Evolutionary conservation across 1,284 basidiomycete species (phyloP).

Genomic region (Tranzscheliella williamsii): DNA sequence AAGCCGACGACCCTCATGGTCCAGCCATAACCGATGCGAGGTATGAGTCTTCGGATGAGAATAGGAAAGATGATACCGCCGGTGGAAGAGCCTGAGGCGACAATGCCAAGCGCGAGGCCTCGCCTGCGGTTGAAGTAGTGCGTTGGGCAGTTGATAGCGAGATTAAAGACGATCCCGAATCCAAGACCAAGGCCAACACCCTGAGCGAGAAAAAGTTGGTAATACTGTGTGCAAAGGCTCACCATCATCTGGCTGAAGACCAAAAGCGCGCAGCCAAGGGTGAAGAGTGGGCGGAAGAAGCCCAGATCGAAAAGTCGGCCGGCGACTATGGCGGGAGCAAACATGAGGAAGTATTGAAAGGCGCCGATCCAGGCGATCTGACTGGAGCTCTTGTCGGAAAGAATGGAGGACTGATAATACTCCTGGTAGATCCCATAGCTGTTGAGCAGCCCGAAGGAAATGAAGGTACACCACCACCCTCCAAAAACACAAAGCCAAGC

Average conservation of each 20-base stretch:
- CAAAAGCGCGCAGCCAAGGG: slow-evolving; percentile 26
- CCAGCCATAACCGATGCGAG: slow-evolving; percentile 39
- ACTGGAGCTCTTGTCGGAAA: slow-evolving; percentile 24
- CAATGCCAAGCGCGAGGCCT: slow-evolving; percentile 39
- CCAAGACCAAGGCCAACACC: slow-evolving; percentile 48
- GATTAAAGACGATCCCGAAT: slow-evolving; percentile 36
- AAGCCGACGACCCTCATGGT: slow-evolving; percentile 44
- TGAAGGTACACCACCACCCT: slow-evolving; percentile 39
- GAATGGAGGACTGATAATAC: slow-evolving; percentile 29
- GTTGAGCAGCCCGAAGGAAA: slow-evolving; percentile 43
- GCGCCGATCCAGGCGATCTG: slow-evolving; percentile 45
- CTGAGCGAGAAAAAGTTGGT: slow-evolving; percentile 49
- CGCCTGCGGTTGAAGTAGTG: slow-evolving; percentile 32
- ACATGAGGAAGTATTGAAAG: slow-evolving; percentile 43
- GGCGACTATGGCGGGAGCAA: slow-evolving; percentile 26
- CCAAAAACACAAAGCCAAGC: slow-evolving; percentile 45
- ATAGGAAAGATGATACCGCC: slow-evolving; percentile 53
- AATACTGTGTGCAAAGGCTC: slow-evolving; percentile 45
- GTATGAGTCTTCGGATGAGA: slow-evolving; percentile 29
- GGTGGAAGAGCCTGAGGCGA: slow-evolving; percentile 39
- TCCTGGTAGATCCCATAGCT: slow-evolving; percentile 42
- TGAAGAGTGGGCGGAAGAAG: slow-evolving; percentile 29
- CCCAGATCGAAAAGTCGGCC: slow-evolving; percentile 44
- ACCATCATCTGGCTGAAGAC: slow-evolving; percentile 48
- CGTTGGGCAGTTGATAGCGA: slow-evolving; percentile 27